Evolutionary conservation across 352 stramenopile genomes (phyloP).

Genomic region (Phytophthora chlamydospora): DNA sequence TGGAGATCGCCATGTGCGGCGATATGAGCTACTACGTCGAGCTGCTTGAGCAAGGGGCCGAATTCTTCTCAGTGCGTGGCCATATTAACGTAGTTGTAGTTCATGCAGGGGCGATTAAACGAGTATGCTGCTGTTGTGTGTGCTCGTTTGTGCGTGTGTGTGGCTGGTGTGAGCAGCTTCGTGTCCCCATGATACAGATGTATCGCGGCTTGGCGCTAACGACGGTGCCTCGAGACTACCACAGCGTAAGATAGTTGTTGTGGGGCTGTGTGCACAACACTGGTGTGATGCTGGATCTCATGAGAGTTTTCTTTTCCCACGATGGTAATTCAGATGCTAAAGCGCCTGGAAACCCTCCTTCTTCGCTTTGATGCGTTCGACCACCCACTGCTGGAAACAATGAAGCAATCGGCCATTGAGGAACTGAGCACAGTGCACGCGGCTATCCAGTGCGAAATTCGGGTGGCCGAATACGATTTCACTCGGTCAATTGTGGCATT

Average conservation of each 20-base stretch:
- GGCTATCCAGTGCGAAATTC: slow-evolving; percentile 71
- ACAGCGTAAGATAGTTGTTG: slow-evolving; percentile 37
- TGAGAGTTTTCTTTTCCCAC: slow-evolving; percentile 1
- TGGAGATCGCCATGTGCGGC: slow-evolving; percentile 49
- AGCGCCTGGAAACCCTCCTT: slow-evolving; percentile 62
- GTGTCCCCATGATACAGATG: slow-evolving; percentile 71
- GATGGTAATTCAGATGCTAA: slow-evolving; percentile 30
- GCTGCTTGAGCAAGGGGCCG: slow-evolving; percentile 70
- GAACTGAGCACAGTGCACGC: slow-evolving; percentile 72
- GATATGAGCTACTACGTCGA: slow-evolving; percentile 80
- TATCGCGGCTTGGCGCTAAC: slow-evolving; percentile 69
- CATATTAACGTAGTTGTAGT: background rate
- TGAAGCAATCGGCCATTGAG: slow-evolving; percentile 75
- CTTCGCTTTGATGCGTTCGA: slow-evolving; percentile 66
- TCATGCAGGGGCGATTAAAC: background rate
- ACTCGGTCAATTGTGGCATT: slow-evolving; percentile 77
- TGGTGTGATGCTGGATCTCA: background rate
- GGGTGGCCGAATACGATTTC: slow-evolving; percentile 77
- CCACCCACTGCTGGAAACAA: slow-evolving; percentile 68
- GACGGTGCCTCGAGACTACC: slow-evolving; percentile 58
- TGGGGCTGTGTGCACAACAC: background rate
- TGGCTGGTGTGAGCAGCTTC: slow-evolving; percentile 46
- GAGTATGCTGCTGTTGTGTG: background rate
- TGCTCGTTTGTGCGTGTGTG: slow-evolving; percentile 1
- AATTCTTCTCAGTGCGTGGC: slow-evolving; percentile 78